phyloP scores from a whole-genome alignment of 75 land plant genomes.

The Larix kaempferi region DNA sequence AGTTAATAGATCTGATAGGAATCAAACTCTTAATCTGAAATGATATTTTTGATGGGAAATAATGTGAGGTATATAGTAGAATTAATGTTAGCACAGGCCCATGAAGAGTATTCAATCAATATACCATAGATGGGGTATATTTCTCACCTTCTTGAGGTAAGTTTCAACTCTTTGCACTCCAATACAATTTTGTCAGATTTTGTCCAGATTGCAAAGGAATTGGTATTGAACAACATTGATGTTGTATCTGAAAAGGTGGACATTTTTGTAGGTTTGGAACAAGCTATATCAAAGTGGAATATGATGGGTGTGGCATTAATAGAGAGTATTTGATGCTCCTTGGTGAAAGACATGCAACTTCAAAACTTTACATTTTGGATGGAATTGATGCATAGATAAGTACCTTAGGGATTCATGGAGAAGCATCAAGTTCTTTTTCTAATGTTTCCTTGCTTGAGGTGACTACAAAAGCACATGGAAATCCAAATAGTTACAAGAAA shows the following conservation, averaged over 20 bases:
- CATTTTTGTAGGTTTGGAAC: no score
- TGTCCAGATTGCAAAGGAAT: slow-evolving; percentile 81
- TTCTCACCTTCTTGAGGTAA: slow-evolving; percentile 26
- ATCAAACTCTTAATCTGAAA: no score
- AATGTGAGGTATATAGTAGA: no score
- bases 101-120: no score
- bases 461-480: no score
- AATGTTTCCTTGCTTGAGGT: slow-evolving; percentile 66
- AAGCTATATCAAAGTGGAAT: neutral
- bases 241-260: slow-evolving; percentile 83
- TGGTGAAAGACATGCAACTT: slow-evolving; percentile 89
- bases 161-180: slow-evolving; percentile 59
- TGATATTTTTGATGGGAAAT: no score
- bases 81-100: no score
- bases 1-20: no score
- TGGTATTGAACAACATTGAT: slow-evolving; percentile 84
- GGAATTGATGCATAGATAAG: slow-evolving; percentile 42
- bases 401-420: slow-evolving; percentile 85
- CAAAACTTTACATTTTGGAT: slow-evolving; percentile 53
- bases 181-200: slow-evolving; percentile 56
- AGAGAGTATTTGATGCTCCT: slow-evolving; percentile 78
- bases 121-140: no score
- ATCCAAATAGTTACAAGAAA: no score
- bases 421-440: slow-evolving; percentile 85
- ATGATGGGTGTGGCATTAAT: slow-evolving; percentile 74